phyloP scores from a whole-genome alignment of 2,329 filamentous ascomycete species.

The Chaetomiaceae sp. region DNA sequence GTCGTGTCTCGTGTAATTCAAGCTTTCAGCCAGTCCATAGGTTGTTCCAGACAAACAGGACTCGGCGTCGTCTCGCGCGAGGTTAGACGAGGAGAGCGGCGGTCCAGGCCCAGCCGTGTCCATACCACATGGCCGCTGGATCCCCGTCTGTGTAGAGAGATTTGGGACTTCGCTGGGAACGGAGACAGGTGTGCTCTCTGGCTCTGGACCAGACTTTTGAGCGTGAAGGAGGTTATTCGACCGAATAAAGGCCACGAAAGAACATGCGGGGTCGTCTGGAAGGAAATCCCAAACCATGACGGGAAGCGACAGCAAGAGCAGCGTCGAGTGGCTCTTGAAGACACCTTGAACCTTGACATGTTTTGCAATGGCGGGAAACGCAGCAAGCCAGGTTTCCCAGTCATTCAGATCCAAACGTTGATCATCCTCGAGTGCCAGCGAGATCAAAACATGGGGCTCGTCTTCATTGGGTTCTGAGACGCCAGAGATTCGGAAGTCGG shows the following conservation, averaged over 20 bases:
- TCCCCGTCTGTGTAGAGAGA: no score
- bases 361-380: conserved; percentile 54
- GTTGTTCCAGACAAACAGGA: conserved; percentile 33
- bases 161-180: conserved; percentile 21
- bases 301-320: conserved; percentile 54
- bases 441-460: conserved; percentile 58
- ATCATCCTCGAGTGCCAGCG: conserved; percentile 54
- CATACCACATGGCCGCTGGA: no score
- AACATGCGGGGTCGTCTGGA: conserved; percentile 53
- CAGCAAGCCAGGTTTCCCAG: conserved; percentile 55
- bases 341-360: conserved; percentile 58
- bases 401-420: conserved; percentile 54
- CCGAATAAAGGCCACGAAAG: conserved; percentile 55
- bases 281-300: conserved; percentile 58
- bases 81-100: background rate
- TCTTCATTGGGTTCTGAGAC: conserved; percentile 48
- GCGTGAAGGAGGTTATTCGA: conserved; percentile 49
- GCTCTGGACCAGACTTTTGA: background rate
- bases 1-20: background rate
- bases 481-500: conserved; percentile 16
- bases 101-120: no score
- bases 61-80: conserved; percentile 23
- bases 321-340: conserved; percentile 58
- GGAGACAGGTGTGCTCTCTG: conserved; percentile 14
- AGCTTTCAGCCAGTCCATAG: conserved; percentile 25